These are phyloP conservation scores for Chiua sp. DNA, from an alignment of 1,284 basidiomycete species.

Conservation along the genomic window DNA sequence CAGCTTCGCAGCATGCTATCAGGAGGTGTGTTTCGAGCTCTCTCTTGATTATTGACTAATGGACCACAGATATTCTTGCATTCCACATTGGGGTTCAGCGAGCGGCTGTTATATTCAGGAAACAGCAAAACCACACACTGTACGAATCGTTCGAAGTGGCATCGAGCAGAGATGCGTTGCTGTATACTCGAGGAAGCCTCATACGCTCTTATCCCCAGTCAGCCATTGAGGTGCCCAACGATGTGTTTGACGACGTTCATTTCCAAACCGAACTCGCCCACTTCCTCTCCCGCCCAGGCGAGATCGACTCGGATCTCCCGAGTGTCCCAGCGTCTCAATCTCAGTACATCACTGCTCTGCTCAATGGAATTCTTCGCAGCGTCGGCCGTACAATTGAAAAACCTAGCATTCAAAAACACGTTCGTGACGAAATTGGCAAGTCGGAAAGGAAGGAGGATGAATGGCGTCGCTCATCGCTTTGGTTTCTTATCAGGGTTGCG, in stretches of 20 bases:
- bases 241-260: conserved; percentile 5
- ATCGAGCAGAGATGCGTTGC: conserved; percentile 21
- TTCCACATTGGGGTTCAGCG: conserved; percentile 7
- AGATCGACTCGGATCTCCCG: conserved; percentile 21
- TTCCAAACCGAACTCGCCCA: conserved; percentile 15
- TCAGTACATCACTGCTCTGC: conserved; percentile 45
- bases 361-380: conserved; percentile 47
- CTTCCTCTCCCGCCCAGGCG: conserved; percentile 8
- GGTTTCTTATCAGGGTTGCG: conserved; percentile 50
- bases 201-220: conserved; percentile 27
- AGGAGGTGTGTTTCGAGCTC: conserved; percentile 9
- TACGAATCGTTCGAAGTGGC: conserved; percentile 41
- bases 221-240: conserved; percentile 4
- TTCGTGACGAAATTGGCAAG: conserved; percentile 46
- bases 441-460: conserved; percentile 29
- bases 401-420: conserved; percentile 40
- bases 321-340: conserved; percentile 42
- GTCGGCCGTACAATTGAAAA: conserved; percentile 31
- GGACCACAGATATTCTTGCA: conserved; percentile 17
- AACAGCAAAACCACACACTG: conserved; percentile 7
- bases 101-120: conserved; percentile 38
- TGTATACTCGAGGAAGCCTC: conserved; percentile 35
- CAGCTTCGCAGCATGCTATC: conserved; percentile 9
- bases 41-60: not conserved
- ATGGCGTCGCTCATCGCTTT: conserved; percentile 51